Evolutionary conservation across 2,329 filamentous ascomycete genomes (phyloP).

Genomic region (Zasmidium angulare): DNA sequence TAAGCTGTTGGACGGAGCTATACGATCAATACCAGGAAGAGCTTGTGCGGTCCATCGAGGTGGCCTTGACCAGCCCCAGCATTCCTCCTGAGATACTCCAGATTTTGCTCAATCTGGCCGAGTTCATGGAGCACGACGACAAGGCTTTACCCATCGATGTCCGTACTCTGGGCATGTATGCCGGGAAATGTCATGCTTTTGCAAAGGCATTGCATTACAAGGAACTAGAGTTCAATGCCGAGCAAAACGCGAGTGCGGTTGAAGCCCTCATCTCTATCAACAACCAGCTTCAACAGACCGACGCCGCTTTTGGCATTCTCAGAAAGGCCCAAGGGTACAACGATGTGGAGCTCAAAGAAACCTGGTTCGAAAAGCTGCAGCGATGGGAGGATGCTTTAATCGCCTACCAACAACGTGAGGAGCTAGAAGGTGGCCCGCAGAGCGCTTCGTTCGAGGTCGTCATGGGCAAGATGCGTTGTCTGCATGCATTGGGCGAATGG

Average conservation of each 20-base stretch:
- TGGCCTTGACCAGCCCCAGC: conserved; percentile 89
- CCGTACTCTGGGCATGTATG: conserved; percentile 87
- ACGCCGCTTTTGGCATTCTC: conserved; percentile 96
- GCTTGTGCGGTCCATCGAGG: conserved; percentile 91
- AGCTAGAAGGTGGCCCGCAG: conserved; percentile 54
- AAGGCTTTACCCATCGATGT: conserved; percentile 98
- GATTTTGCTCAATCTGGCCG: conserved; percentile 88
- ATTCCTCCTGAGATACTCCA: conserved; percentile 95
- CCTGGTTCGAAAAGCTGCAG: conserved; percentile 98
- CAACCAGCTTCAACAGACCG: conserved; percentile 97
- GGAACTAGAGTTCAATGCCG: conserved; percentile 95
- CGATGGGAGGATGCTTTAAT: conserved; percentile 95
- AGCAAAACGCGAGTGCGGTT: conserved; percentile 91
- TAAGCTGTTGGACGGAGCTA: conserved; percentile 97
- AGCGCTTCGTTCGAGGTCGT: conserved; percentile 80
- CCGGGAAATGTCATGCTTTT: conserved; percentile 94
- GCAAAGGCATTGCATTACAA: conserved; percentile 99
- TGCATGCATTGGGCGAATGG: conserved; percentile 97
- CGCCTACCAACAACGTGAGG: conserved; percentile 86
- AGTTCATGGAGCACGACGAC: conserved; percentile 99
- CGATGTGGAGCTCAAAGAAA: conserved; percentile 94
- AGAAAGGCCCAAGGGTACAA: conserved; percentile 94
- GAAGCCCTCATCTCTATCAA: conserved; percentile 99
- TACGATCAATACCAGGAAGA: conserved; percentile 98
- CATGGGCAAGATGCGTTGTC: conserved; percentile 99